Percentiles rank a stretch among this genome's conserved stretches.
Conservation (phyloP, 768 basidiomycete species). For the Kwoniella mangroviensis region DNA sequence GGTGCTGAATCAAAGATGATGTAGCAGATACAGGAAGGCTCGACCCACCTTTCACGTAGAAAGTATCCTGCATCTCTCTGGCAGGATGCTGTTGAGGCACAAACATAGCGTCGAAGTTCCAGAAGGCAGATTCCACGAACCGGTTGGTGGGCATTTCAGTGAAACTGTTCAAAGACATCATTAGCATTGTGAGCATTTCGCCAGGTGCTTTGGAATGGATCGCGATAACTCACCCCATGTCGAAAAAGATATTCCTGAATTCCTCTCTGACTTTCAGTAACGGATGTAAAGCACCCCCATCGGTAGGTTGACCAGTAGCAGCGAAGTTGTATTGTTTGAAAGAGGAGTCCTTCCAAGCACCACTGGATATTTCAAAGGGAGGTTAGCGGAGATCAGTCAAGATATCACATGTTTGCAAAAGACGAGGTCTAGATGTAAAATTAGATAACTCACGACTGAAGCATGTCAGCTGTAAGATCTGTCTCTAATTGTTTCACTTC, state of each 20-base stretch:
- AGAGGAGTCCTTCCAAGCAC: constrained; percentile 86
- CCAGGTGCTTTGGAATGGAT: neutral
- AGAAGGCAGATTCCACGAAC: constrained; percentile 97
- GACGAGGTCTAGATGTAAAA: neutral
- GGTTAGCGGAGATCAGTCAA: constrained; percentile 8
- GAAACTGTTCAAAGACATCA: constrained; percentile 65
- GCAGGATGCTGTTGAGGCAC: constrained; percentile 99
- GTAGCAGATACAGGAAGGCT: too few relatives aligned
- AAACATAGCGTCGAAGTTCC: constrained; percentile 98
- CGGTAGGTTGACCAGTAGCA: constrained; percentile 86
- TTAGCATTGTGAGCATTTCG: neutral
- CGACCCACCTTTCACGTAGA: constrained; percentile 84
- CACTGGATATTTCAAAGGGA: constrained; percentile 63
- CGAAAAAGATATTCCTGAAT: constrained; percentile 94
- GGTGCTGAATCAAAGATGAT: too few relatives aligned
- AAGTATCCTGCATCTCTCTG: constrained; percentile 95
- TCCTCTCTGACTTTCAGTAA: constrained; percentile 97
- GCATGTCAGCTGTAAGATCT: constrained; percentile 93
- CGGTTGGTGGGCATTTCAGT: constrained; percentile 96
- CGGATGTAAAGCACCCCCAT: constrained; percentile 92
- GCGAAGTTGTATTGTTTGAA: constrained; percentile 99
- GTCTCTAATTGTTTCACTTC: constrained; percentile 92
- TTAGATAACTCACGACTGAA: constrained; percentile 71
- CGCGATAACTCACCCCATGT: constrained; percentile 81
- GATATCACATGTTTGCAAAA: neutral